These are phyloP conservation scores for Populus nigra DNA, from an alignment of 345 rosid species.

Conservation along the genomic window DNA sequence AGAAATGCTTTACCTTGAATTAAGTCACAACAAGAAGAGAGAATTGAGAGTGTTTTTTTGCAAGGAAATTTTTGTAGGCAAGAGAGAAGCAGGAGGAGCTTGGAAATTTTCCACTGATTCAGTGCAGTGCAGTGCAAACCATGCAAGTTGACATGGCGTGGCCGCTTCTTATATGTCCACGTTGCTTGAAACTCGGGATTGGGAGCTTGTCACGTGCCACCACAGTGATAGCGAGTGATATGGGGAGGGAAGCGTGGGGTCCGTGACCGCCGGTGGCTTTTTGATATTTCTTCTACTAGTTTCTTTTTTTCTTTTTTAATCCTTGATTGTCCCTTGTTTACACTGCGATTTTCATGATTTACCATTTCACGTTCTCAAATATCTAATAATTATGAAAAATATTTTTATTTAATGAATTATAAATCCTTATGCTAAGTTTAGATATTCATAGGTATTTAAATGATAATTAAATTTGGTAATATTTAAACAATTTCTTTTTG, in stretches of 20 bases:
- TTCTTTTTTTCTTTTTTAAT: neutral
- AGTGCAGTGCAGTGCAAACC: conserved; percentile 8
- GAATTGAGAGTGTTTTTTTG: neutral
- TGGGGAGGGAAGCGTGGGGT: neutral
- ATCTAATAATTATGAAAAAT: no score
- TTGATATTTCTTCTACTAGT: conserved; percentile 25
- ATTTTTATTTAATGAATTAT: no score
- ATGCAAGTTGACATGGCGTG: conserved; percentile 33
- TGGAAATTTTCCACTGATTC: neutral
- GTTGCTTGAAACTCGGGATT: conserved; percentile 19
- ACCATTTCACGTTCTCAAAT: neutral
- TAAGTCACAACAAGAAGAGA: neutral
- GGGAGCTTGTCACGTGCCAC: conserved; percentile 21
- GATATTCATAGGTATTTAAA: no score
- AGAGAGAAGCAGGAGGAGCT: neutral
- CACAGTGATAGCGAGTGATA: neutral
- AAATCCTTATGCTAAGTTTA: no score
- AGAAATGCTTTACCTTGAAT: neutral
- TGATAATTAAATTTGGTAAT: no score
- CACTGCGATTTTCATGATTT: neutral
- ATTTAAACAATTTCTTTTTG: no score
- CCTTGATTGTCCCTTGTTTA: neutral
- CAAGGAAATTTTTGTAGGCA: neutral
- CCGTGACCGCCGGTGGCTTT: neutral
- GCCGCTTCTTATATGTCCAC: conserved; percentile 24